Percentiles rank a stretch among this genome's conserved stretches.
Evolutionary conservation across 306 rosid genomes (phyloP).

Genomic region (Erythrophleum fordii): DNA sequence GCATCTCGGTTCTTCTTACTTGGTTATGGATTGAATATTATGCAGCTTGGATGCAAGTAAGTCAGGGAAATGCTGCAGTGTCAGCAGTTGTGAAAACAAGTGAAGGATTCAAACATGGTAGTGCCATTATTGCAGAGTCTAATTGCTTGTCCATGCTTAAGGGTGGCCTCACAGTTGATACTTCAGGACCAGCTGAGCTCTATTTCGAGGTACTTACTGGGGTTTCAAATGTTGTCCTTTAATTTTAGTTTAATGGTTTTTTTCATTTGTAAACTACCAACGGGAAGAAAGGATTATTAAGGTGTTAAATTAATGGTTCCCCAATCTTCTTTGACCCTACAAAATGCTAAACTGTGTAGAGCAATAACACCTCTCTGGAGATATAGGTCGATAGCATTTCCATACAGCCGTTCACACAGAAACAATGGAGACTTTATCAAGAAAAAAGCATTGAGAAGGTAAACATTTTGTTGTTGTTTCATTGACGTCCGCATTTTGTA

Average conservation of each 20-base stretch:
- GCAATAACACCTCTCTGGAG: slow-evolving; percentile 50
- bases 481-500: not conserved
- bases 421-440: slow-evolving; percentile 58
- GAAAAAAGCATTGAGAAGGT: slow-evolving; percentile 56
- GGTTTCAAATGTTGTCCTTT: not conserved
- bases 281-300: not conserved
- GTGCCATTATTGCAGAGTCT: slow-evolving; percentile 51
- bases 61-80: slow-evolving; percentile 46
- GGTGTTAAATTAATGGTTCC: not conserved
- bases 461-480: not conserved
- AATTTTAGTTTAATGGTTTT: not conserved
- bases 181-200: slow-evolving; percentile 59
- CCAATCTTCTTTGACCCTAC: not conserved
- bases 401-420: slow-evolving; percentile 52
- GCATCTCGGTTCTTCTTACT: not conserved
- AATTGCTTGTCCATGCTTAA: slow-evolving; percentile 89
- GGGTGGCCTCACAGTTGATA: slow-evolving; percentile 66
- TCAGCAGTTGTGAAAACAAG: slow-evolving; percentile 62
- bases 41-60: slow-evolving; percentile 73
- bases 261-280: not conserved
- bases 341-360: slow-evolving; percentile 43
- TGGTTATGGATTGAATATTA: not conserved
- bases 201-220: slow-evolving; percentile 62
- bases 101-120: slow-evolving; percentile 48
- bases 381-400: slow-evolving; percentile 67